Conservation (phyloP, 768 basidiomycete genomes). For the Lactifluus hygrophoroides region DNA sequence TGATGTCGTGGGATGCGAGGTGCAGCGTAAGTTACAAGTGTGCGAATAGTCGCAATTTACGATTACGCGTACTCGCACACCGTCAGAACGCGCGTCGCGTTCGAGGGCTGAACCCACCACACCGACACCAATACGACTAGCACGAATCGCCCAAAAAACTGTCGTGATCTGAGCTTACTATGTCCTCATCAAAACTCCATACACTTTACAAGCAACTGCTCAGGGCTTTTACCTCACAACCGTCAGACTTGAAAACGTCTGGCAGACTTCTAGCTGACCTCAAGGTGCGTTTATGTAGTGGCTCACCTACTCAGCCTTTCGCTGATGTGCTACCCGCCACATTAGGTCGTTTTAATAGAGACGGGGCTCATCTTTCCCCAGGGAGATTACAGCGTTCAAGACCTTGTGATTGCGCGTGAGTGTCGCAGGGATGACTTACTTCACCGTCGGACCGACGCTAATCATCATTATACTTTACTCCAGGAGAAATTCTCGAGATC, state of each 20-base stretch:
- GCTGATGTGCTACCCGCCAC: not conserved
- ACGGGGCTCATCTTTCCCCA: slow-evolving; percentile 71
- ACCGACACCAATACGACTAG: too few species aligned
- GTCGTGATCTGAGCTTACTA: slow-evolving; percentile 20
- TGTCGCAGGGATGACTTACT: not conserved
- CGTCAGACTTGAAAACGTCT: slow-evolving; percentile 61
- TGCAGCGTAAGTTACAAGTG: slow-evolving; percentile 17
- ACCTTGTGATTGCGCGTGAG: slow-evolving; percentile 37
- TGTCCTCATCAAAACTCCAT: slow-evolving; percentile 48
- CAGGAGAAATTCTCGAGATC: slow-evolving; percentile 93
- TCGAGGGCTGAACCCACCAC: not conserved
- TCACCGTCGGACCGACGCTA: too few species aligned
- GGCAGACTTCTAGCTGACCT: slow-evolving; percentile 57
- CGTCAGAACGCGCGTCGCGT: slow-evolving; percentile 20
- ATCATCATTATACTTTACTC: too few species aligned
- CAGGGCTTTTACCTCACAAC: slow-evolving; percentile 54
- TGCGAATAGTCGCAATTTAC: slow-evolving; percentile 15
- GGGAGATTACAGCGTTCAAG: slow-evolving; percentile 50
- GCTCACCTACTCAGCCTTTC: not conserved
- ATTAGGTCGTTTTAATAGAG: slow-evolving; percentile 68
- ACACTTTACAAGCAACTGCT: slow-evolving; percentile 58
- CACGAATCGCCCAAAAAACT: not conserved
- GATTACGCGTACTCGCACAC: slow-evolving; percentile 35
- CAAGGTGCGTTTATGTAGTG: slow-evolving; percentile 44
- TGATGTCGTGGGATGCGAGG: slow-evolving; percentile 24